Percentiles rank a stretch among this genome's conserved stretches.
These are phyloP conservation scores for Pistacia vera DNA, from an alignment of 345 rosid genomes.

Conservation along the genomic window DNA sequence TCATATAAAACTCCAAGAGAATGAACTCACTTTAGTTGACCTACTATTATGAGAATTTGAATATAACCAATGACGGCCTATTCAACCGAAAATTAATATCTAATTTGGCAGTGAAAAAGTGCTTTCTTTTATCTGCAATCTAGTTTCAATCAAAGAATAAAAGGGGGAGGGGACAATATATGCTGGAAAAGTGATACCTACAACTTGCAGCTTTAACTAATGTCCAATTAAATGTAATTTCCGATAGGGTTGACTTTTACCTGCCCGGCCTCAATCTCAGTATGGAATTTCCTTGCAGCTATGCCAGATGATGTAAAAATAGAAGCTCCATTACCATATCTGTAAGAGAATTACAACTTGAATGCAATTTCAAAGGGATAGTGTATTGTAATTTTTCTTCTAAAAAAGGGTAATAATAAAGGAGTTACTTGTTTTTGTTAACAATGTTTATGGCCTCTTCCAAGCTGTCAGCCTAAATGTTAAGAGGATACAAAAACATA, in stretches of 20 bases:
- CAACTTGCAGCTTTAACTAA: constrained; percentile 1
- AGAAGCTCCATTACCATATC: constrained; percentile 96
- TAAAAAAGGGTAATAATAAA: not conserved
- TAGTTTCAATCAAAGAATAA: not conserved
- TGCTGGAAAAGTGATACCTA: not conserved
- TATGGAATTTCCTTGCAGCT: constrained; percentile 93
- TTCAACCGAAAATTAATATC: not conserved
- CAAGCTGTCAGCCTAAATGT: constrained; percentile 75
- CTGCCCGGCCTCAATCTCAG: constrained; percentile 97
- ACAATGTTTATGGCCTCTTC: constrained; percentile 85
- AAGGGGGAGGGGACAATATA: not conserved
- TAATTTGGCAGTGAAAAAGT: not conserved
- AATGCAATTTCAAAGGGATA: constrained; percentile 5
- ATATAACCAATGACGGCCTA: not conserved
- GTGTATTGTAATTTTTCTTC: not conserved
- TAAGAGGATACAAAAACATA: constrained; percentile 4
- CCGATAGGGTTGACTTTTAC: constrained; percentile 33
- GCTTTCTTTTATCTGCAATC: not conserved
- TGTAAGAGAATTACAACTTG: constrained; percentile 26
- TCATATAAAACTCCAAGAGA: not conserved
- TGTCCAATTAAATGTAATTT: not conserved
- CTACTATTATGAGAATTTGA: not conserved
- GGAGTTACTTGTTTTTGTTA: constrained; percentile 73
- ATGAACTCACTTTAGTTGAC: not conserved
- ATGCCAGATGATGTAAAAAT: constrained; percentile 90